Evolutionary conservation across 2,329 filamentous ascomycete species (phyloP), one percentile per base, ranked within the genome.

Genomic region (Neurospora sp.): DNA sequence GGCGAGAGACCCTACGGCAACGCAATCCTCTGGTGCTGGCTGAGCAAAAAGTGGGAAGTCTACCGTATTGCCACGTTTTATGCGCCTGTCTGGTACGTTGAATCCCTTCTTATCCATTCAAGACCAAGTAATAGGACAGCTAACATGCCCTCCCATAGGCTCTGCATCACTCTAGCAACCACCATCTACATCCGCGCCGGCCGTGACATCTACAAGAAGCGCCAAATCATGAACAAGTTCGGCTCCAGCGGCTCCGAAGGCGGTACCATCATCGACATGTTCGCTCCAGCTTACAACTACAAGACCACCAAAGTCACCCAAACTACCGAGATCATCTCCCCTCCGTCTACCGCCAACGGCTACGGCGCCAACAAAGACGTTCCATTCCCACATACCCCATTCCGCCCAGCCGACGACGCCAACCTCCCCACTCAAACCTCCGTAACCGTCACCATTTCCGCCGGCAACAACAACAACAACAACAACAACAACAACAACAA

Each of bases 1-100:
- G 78, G 81, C n/a, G 87, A 87, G 5, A 85, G 83, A 4, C 84
- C 94, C 38, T 93, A 95, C 76, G 92, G 92, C 0, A 84, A 91
- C 74, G 92, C 92, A 19, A 87, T 86, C 1, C 80, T 96, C 36
- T 96, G 92, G 92, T 96, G 92, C 77, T 96, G 92, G 92, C 83
- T 96, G n/a, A 82, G 84, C 3, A 75, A 81, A 0, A 80, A 87
- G 4, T 93, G 89, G 86, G 89, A 92, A 69, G 84, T 89, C 69
- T 87, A 92, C 78, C 88, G 92, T 37, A 88, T 96, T 69, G 87
- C 87, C 2, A 86, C 88, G 15, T 95, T 94, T 77, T 96, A 96
- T 75, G 89, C 82, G 0, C 89, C 89, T 6, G 85, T 91, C 68
- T 92, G 89, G 90, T 90, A 79, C 76, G 82, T 73, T 28, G 19